A percentile compares a stretch with the other conserved stretches of the same genome.
Evolutionary conservation across 805 yeast genomes (phyloP).

Genomic region (Pichia eremophila): DNA sequence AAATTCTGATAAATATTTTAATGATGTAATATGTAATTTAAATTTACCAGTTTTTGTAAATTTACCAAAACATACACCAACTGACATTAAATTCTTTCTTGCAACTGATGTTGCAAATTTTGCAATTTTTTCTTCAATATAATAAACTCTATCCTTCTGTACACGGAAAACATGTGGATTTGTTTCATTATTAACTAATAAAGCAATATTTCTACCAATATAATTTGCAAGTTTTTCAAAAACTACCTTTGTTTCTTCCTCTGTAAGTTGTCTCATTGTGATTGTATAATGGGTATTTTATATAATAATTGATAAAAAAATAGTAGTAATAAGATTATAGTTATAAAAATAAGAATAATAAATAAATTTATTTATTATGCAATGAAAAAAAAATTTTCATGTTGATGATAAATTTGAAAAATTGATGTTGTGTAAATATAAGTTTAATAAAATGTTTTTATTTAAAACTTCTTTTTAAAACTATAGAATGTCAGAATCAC

Average conservation of each 20-base stretch:
- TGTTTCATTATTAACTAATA: conserved; percentile 72
- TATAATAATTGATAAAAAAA: too few species aligned
- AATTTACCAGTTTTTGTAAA: conserved; percentile 97
- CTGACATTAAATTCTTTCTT: conserved; percentile 80
- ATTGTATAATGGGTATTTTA: neutral
- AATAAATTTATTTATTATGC: too few species aligned
- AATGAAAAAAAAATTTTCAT: neutral
- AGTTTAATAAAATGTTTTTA: too few species aligned
- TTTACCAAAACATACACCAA: conserved; percentile 91
- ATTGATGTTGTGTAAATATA: too few species aligned
- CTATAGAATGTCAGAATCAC: neutral
- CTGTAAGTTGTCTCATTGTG: conserved; percentile 89
- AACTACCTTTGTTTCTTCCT: conserved; percentile 91
- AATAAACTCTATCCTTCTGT: conserved; percentile 94
- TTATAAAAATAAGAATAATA: too few species aligned
- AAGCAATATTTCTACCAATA: conserved; percentile 90
- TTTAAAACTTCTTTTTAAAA: neutral
- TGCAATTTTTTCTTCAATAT: conserved; percentile 74
- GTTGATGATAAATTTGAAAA: neutral
- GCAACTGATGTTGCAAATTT: conserved; percentile 86
- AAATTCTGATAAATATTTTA: conserved; percentile 70
- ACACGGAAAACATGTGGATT: conserved; percentile 91
- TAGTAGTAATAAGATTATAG: too few species aligned
- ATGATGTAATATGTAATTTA: conserved; percentile 87
- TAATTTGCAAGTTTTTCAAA: conserved; percentile 94